phyloP scores from a whole-genome alignment of 768 basidiomycete species.

The Lactifluus rugatus region DNA sequence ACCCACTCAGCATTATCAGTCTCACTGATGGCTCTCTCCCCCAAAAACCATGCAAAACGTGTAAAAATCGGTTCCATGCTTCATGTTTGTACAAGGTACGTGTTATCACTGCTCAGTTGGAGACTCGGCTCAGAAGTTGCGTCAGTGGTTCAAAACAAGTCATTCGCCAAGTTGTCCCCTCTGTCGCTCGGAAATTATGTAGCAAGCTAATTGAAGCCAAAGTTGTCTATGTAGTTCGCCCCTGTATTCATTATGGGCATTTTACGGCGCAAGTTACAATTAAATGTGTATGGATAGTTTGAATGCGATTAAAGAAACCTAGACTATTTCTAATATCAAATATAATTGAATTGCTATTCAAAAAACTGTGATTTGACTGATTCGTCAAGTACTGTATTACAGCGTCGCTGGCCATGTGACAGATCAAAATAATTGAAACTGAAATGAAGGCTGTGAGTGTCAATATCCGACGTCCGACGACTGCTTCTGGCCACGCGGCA shows the following conservation, averaged over 20 bases:
- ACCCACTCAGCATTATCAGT: conserved; percentile 63
- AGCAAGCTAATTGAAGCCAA: background rate
- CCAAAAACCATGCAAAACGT: conserved; percentile 85
- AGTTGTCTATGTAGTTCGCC: background rate
- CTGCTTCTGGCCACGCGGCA: background rate
- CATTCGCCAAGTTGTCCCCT: conserved; percentile 88
- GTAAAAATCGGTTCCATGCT: conserved; percentile 90
- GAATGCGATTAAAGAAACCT: too few species aligned
- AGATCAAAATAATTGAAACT: too few species aligned
- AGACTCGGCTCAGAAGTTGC: background rate
- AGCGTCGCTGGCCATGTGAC: too few species aligned
- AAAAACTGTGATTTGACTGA: too few species aligned
- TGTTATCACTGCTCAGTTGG: background rate
- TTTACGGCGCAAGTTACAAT: too few species aligned
- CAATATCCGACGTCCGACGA: too few species aligned
- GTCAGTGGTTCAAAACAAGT: conserved; percentile 80
- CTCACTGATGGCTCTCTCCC: conserved; percentile 83
- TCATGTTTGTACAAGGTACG: conserved; percentile 82
- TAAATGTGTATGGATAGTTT: too few species aligned
- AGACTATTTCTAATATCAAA: too few species aligned
- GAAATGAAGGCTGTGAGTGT: too few species aligned
- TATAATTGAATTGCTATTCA: too few species aligned
- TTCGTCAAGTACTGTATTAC: too few species aligned
- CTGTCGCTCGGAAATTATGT: conserved; percentile 77
- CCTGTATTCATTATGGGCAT: background rate